A percentile compares a stretch with the other conserved stretches of the same genome.
Evolutionary conservation across 2,329 filamentous ascomycete species (phyloP).

Genomic region (Claviceps pazoutovae): DNA sequence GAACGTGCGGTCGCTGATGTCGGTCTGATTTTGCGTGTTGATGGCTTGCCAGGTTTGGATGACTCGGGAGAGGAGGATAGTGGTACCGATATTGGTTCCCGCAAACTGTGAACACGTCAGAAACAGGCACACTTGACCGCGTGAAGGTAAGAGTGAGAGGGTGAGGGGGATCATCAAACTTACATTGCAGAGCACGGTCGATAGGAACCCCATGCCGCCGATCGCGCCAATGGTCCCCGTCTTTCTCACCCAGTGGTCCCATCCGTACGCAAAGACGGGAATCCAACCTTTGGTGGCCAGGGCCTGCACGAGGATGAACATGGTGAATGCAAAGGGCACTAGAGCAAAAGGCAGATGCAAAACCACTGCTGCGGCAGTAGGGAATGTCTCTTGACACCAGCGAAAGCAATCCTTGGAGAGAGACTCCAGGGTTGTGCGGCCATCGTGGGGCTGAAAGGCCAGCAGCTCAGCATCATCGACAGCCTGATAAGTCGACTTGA

Average conservation of each 20-base stretch:
- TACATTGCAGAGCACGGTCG: conserved; percentile 58
- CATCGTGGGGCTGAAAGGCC: conserved; percentile 3
- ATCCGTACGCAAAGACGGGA: conserved; percentile 56
- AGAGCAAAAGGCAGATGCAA: conserved; percentile 53
- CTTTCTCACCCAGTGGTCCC: conserved; percentile 57
- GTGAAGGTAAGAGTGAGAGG: not conserved
- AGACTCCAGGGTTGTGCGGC: conserved; percentile 37
- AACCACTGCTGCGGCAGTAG: conserved; percentile 51
- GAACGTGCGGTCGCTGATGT: conserved; percentile 51
- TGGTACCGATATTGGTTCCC: conserved; percentile 64
- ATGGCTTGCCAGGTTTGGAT: conserved; percentile 56
- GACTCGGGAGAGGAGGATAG: conserved; percentile 57
- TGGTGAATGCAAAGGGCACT: conserved; percentile 56
- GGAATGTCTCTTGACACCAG: conserved; percentile 59
- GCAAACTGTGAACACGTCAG: conserved; percentile 40
- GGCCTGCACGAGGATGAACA: conserved; percentile 63
- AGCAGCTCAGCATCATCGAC: not conserved
- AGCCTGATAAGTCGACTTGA: not conserved
- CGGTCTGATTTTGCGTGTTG: conserved; percentile 27
- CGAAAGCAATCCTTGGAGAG: conserved; percentile 28
- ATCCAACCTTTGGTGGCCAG: conserved; percentile 65
- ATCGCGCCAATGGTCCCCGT: conserved; percentile 56
- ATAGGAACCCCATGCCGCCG: conserved; percentile 60
- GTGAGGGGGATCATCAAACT: conserved; percentile 18
- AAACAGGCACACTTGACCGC: not conserved